Percentiles rank a stretch among this genome's conserved stretches.
phyloP scores from a whole-genome alignment of 495 filamentous ascomycete genomes.

The Podospora tetraspora region DNA sequence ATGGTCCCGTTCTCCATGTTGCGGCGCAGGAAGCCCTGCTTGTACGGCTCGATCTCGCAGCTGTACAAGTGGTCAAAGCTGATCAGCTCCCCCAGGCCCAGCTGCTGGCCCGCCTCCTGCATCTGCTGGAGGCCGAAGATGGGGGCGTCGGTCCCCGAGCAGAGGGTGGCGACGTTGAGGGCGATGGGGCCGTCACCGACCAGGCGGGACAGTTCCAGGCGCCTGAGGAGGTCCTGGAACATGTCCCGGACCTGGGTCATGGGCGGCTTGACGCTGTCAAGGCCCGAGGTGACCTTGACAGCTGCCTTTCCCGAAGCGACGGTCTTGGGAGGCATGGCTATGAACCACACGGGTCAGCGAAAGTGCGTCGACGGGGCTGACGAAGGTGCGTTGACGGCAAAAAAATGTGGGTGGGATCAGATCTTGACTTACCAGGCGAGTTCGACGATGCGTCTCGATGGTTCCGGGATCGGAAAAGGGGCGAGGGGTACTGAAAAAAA shows the following conservation, averaged over 20 bases:
- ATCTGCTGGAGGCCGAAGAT: constrained; percentile 59
- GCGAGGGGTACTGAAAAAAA: not conserved
- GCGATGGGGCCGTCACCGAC: constrained; percentile 1
- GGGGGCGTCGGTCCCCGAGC: constrained; percentile 78
- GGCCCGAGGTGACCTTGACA: not conserved
- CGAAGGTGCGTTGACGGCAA: not conserved
- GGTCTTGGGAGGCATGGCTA: not conserved
- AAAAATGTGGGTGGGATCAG: not conserved
- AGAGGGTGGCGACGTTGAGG: constrained; percentile 68
- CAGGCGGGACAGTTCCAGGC: constrained; percentile 7
- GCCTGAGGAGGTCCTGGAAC: constrained; percentile 29
- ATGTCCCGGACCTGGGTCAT: constrained; percentile 27
- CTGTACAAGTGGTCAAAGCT: constrained; percentile 64
- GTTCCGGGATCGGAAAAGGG: not conserved
- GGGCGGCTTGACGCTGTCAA: not conserved
- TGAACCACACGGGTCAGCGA: not conserved
- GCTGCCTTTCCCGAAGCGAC: not conserved
- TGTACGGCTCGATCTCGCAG: constrained; percentile 71
- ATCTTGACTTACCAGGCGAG: not conserved
- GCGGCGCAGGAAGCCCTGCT: constrained; percentile 74
- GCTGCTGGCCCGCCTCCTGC: constrained; percentile 22
- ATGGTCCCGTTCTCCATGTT: constrained; percentile 57
- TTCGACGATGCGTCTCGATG: not conserved
- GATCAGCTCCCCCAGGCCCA: constrained; percentile 23
- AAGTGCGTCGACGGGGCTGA: not conserved